These are phyloP conservation scores for Noccaea caerulescens DNA, from an alignment of 345 rosid species.

Conservation along the genomic window DNA sequence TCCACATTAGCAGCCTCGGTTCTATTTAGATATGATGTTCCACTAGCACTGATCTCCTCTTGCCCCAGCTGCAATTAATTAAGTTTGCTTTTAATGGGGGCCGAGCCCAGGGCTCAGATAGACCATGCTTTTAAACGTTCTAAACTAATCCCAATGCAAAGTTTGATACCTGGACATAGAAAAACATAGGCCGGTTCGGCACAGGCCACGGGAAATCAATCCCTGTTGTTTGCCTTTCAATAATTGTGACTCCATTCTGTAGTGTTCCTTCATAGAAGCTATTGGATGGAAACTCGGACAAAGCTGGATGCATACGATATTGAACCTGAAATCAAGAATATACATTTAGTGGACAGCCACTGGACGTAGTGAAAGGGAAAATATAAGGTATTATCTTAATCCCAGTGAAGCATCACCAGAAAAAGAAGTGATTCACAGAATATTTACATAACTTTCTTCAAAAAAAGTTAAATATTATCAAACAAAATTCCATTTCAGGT, in stretches of 20 bases:
- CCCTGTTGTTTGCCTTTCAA: slow-evolving; percentile 93
- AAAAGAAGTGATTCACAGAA: slow-evolving; percentile 2
- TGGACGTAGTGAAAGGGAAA: neutral
- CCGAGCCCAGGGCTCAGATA: neutral
- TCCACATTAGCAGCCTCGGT: slow-evolving; percentile 99
- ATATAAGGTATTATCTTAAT: neutral
- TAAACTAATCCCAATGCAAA: slow-evolving; percentile 2
- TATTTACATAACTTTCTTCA: neutral
- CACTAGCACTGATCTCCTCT: slow-evolving; percentile 99
- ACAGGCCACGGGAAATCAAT: slow-evolving; percentile 99
- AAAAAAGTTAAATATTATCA: neutral
- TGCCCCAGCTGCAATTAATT: slow-evolving; percentile 77
- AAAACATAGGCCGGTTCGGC: slow-evolving; percentile 98
- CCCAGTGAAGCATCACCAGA: neutral
- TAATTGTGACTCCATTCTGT: slow-evolving; percentile 98
- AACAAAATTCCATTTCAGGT: neutral
- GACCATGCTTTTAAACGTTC: slow-evolving; percentile 8
- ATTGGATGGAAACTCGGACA: slow-evolving; percentile 98
- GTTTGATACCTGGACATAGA: slow-evolving; percentile 86
- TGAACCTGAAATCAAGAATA: slow-evolving; percentile 67
- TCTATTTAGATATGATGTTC: slow-evolving; percentile 96
- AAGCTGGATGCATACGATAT: slow-evolving; percentile 97
- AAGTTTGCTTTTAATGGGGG: neutral
- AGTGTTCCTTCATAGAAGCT: slow-evolving; percentile 98
- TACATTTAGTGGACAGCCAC: slow-evolving; percentile 19